Percentiles rank a stretch among this genome's conserved stretches.
Conservation (phyloP, 2,329 filamentous ascomycete species). For the Nannizzia gypsea region DNA sequence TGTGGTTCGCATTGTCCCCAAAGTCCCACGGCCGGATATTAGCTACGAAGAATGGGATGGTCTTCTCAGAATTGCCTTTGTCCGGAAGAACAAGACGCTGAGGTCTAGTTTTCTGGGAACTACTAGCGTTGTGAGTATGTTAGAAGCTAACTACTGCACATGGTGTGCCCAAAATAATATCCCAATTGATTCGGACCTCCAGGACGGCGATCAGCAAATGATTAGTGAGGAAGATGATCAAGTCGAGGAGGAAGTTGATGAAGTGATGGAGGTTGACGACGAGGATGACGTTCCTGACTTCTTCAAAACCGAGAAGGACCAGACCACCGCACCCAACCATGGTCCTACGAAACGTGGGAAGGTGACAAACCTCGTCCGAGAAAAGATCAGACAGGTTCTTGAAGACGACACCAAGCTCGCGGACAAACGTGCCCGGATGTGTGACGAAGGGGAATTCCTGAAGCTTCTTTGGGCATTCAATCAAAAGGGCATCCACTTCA, state of each 20-base stretch:
- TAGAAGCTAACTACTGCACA: constrained; percentile 79
- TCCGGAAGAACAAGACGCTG: constrained; percentile 82
- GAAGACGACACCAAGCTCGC: constrained; percentile 67
- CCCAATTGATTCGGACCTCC: constrained; percentile 55
- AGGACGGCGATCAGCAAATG: constrained; percentile 18
- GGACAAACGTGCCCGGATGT: constrained; percentile 71
- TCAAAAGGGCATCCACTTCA: constrained; percentile 85
- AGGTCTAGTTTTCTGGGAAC: constrained; percentile 70
- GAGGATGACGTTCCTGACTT: constrained; percentile 67
- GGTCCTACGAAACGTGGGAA: constrained; percentile 63
- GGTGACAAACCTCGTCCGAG: constrained; percentile 66
- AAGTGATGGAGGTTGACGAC: constrained; percentile 41
- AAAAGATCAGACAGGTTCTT: constrained; percentile 77
- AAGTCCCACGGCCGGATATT: constrained; percentile 73
- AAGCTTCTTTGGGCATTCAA: constrained; percentile 75
- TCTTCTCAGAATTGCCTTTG: constrained; percentile 68
- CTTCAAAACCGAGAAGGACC: constrained; percentile 54
- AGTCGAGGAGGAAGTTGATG: constrained; percentile 36
- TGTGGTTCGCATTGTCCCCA: constrained; percentile 81
- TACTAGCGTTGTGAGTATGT: constrained; percentile 65
- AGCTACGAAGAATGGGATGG: constrained; percentile 95
- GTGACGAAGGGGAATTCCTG: constrained; percentile 87
- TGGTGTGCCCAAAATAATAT: constrained; percentile 84
- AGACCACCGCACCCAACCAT: constrained; percentile 39
- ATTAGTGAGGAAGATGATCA: constrained; percentile 27